These are phyloP conservation scores for Bruguiera hainesii DNA, from an alignment of 441 rosid species.

Conservation along the genomic window DNA sequence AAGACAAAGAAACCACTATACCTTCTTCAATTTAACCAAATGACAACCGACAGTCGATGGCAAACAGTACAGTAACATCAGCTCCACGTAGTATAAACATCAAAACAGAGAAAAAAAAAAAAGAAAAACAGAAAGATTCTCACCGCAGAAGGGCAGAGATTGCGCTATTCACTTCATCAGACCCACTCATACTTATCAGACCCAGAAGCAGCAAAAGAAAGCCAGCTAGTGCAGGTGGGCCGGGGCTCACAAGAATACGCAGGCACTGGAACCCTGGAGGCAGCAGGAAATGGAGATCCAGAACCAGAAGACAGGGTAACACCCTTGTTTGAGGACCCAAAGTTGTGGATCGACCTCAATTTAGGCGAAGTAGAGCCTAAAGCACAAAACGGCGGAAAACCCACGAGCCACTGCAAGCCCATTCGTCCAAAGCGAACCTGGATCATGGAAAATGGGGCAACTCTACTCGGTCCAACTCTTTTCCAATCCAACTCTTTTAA, in stretches of 20 bases:
- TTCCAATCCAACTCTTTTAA: too few species aligned
- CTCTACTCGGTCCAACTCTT: too few species aligned
- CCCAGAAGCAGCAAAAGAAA: conserved; percentile 30
- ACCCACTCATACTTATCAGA: conserved; percentile 72
- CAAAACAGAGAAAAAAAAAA: background rate
- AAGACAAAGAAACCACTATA: background rate
- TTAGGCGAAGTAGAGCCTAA: conserved; percentile 11
- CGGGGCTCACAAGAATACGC: conserved; percentile 26
- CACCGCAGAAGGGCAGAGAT: conserved; percentile 77
- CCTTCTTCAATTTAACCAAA: conserved; percentile 1
- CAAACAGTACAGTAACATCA: too few species aligned
- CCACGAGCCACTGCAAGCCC: too few species aligned
- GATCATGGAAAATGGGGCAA: too few species aligned
- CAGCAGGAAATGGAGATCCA: conserved; percentile 36
- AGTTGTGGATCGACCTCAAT: conserved; percentile 28
- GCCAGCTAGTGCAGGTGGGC: conserved; percentile 13
- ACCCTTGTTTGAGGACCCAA: conserved; percentile 24
- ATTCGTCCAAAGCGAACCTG: too few species aligned
- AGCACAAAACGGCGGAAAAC: too few species aligned
- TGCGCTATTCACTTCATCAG: conserved; percentile 75
- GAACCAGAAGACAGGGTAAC: conserved; percentile 39
- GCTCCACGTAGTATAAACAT: background rate
- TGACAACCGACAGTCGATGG: too few species aligned
- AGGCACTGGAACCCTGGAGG: background rate
- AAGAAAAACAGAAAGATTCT: conserved; percentile 8